Percentiles rank a stretch among this genome's conserved stretches.
Conservation (phyloP, 2,329 filamentous ascomycete species). For the Cephalotrichum gorgonifer region DNA sequence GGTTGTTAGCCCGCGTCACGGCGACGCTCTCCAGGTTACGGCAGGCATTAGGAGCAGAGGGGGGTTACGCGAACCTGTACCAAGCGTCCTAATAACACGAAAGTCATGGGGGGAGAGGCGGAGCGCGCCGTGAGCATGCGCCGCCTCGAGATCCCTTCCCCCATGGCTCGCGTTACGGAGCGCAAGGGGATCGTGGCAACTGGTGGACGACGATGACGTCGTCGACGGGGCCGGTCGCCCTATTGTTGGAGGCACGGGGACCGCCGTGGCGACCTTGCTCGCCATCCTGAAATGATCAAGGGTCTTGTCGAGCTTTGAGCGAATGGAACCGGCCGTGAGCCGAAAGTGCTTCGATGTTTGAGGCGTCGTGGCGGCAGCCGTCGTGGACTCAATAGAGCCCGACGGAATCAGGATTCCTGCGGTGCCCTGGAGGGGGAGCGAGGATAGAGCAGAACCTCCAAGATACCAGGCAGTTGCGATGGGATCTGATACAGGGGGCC, state of each 20-base stretch:
- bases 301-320: slow-evolving; percentile 3
- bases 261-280: slow-evolving; percentile 2
- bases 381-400: background rate
- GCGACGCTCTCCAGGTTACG: background rate
- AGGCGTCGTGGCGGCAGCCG: background rate
- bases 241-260: background rate
- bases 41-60: no score
- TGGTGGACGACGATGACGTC: background rate
- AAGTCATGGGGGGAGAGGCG: slow-evolving; percentile 42
- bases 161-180: background rate
- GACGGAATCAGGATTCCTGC: background rate
- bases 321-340: slow-evolving; percentile 1
- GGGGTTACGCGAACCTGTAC: slow-evolving; percentile 48
- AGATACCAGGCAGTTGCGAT: no score
- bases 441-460: no score
- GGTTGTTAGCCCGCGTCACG: background rate
- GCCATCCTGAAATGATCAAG: slow-evolving; percentile 1
- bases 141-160: background rate
- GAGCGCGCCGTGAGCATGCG: background rate
- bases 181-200: background rate
- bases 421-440: background rate
- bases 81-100: slow-evolving; percentile 62
- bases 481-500: no score
- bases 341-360: background rate
- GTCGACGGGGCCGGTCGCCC: background rate